Base-by-base conservation (phyloP, 306 rosid species). In the Arachis stenosperma region DNA sequence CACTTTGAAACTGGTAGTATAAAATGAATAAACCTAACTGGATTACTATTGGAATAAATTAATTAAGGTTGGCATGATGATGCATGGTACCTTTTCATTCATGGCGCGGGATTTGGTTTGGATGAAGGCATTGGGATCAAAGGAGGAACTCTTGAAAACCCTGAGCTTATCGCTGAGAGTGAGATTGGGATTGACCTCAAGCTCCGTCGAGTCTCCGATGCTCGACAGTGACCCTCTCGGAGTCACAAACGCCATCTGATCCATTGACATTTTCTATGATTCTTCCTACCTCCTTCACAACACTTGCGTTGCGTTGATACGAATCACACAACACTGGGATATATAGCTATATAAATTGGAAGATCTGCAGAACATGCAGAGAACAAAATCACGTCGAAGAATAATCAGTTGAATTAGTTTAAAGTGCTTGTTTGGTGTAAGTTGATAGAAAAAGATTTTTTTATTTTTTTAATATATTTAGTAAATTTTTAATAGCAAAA, bases 81-180 rank as follows among this genome's bases (percentile, higher is more conserved):
- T 36, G 54, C 12, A 13, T 15, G 47, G 15, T 51, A 89, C 97
- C 96, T 91, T 94, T 53, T 94, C 97, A 37, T 79, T 80, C 92
- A 91, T 89, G 84, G 73, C 75, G 44, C 83, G 88, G 57, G 88
- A 89, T 91, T 91, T 94, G 85, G 92, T 70, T 69, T 88, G 73
- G 71, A 94, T 81, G 59, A 79, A 89, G 52, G 59, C 76, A 61
- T 89, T 83, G 48, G 96, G 86, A 74, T 91, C 89, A 67, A 86
- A 94, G 14, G 75, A 9, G 13, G 94, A 85, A 6, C 88, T 65
- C 44, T 91, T 94, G 88, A 89, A 94, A 61, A 59, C 79, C 84
- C 79, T 85, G 11, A 89, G 89, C 81, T 74, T 84, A 0, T 91
- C 99, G 63, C 82, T 88, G 75, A 94, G 97, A 1, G 89, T 73